Conservation (phyloP, 1,284 basidiomycete species). For the Leccinum fuscescens region DNA sequence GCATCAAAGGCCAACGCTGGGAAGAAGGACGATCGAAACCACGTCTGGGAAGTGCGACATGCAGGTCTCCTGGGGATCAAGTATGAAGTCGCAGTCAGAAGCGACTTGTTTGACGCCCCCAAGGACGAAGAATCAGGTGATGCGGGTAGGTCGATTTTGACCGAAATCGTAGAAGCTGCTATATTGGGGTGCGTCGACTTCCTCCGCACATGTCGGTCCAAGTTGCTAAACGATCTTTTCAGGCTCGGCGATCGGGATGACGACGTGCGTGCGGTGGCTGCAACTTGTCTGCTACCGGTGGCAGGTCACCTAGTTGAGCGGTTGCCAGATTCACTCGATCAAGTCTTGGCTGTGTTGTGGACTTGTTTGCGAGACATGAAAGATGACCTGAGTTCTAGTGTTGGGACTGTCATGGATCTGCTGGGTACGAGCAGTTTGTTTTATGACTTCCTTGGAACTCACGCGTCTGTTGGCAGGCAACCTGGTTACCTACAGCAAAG, state of each 20-base stretch:
- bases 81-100: constrained; percentile 94
- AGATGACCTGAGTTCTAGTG: constrained; percentile 96
- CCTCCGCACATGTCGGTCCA: not conserved
- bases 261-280: constrained; percentile 95
- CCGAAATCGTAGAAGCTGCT: constrained; percentile 83
- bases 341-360: constrained; percentile 87
- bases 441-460: not conserved
- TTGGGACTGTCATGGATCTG: constrained; percentile 96
- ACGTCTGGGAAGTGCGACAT: constrained; percentile 97
- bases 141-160: constrained; percentile 55
- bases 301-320: constrained; percentile 76
- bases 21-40: constrained; percentile 49
- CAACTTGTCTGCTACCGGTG: constrained; percentile 87
- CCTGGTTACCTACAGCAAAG: constrained; percentile 77
- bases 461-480: constrained; percentile 50
- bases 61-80: constrained; percentile 95
- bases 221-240: constrained; percentile 15
- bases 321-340: constrained; percentile 70
- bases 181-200: constrained; percentile 71
- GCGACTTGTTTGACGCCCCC: constrained; percentile 67
- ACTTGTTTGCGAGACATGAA: constrained; percentile 89
- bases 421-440: constrained; percentile 54
- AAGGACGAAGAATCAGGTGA: constrained; percentile 36
- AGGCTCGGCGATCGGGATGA: constrained; percentile 92
- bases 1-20: constrained; percentile 41